Evolutionary conservation across 495 filamentous ascomycete genomes (phyloP), one percentile per base, ranked within the genome.

Genomic region (Lichenothelia convexa): DNA sequence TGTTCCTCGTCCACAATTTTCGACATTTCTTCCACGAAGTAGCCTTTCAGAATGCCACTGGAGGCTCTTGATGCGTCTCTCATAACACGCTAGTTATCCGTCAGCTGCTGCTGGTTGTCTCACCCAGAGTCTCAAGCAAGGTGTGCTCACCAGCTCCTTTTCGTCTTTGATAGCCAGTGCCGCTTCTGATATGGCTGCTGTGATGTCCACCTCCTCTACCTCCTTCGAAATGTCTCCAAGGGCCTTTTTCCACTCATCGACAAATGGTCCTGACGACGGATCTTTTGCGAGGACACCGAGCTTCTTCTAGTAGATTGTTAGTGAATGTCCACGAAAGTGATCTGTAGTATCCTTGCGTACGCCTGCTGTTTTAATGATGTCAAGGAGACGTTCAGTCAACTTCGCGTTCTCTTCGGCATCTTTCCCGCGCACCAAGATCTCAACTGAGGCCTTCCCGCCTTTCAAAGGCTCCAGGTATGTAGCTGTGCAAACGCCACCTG

Each of bases 11-110:
- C 89, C 39, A 99, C 70, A 34, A 94, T 72, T 41, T 75, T 75
- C 29, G 87, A 93, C 85, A 99, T 94, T 52, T 93, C 82, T 53
- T 95, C 91, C 36, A 94, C 73, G 53, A 94, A 94, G 55, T 85
- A 95, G 36, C 83, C 80, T 17, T 79, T 79, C 71, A 95, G 81
- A 22, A 94, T 62, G 29, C 81, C 85, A 40, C 86, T 84, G 42
- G 85, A 91, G 21, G 87, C 86, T 47, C 86, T 73, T 11, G 89
- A 91, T 3, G 89, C 83, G 46, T 83, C 86, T 30, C 91, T 74
- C 68, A 95, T 93, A 1, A 77, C 74, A 30, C 91, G 84, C 66
- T 78, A 24, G 22, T 2, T 32, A 21, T 20, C n/a, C 11, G 12
- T 19, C 13, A 45, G n/a, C n/a, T n/a, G n/a, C n/a, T n/a, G n/a